A percentile compares a stretch with the other conserved stretches of the same genome.
phyloP scores from a whole-genome alignment of 2,329 filamentous ascomycete genomes.

The Fusarium nygamai region DNA sequence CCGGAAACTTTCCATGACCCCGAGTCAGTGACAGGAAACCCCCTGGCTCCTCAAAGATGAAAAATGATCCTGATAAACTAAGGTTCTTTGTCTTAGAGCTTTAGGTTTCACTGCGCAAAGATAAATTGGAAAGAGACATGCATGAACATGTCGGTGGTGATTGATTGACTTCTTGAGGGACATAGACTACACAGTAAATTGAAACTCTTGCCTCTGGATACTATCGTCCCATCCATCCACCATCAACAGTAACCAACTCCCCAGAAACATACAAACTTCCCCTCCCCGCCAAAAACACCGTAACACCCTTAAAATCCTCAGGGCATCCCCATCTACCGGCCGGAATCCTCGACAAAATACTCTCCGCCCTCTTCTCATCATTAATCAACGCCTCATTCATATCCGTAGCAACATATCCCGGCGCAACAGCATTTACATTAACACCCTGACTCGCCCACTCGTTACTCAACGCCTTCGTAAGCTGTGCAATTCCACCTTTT shows the following conservation, averaged over 20 bases:
- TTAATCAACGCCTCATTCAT: conserved; percentile 88
- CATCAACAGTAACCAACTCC: conserved; percentile 84
- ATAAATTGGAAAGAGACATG: too few relatives aligned
- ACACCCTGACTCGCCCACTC: conserved; percentile 85
- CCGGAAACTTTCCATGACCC: background rate
- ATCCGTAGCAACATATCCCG: conserved; percentile 88
- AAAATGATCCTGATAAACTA: too few relatives aligned
- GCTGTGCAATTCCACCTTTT: conserved; percentile 85
- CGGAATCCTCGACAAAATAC: conserved; percentile 83
- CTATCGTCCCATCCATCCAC: conserved; percentile 63
- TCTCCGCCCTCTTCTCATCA: conserved; percentile 73
- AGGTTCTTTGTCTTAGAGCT: rapidly evolving
- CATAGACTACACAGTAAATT: rapidly evolving
- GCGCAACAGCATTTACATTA: conserved; percentile 87
- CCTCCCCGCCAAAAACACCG: conserved; percentile 78
- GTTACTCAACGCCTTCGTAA: conserved; percentile 88
- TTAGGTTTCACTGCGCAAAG: too few relatives aligned
- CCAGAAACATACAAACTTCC: conserved; percentile 84
- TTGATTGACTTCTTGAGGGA: rapidly evolving
- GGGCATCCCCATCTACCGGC: conserved; percentile 84
- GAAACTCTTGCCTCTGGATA: rapidly evolving
- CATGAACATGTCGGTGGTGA: too few relatives aligned
- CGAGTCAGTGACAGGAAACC: background rate
- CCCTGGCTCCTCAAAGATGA: too few relatives aligned
- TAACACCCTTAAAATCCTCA: conserved; percentile 86